These are phyloP conservation scores for Oleoguttula mirabilis DNA, from an alignment of 495 filamentous ascomycete species.

Conservation along the genomic window DNA sequence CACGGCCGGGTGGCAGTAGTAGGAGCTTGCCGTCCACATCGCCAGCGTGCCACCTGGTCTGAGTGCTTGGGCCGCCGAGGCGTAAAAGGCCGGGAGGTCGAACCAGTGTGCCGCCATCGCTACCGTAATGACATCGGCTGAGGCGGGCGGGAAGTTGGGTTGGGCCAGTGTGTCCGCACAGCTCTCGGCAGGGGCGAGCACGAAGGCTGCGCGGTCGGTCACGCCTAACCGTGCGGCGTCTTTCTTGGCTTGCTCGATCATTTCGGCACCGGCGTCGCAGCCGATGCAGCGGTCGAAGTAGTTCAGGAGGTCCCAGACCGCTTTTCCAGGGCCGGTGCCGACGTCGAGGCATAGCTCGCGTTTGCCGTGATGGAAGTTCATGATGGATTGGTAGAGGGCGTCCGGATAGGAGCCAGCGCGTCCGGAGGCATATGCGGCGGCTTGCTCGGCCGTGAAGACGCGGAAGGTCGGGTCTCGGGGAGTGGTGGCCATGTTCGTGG, in stretches of 20 bases:
- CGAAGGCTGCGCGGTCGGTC: slow-evolving; percentile 2
- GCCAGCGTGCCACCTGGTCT: slow-evolving; percentile 46
- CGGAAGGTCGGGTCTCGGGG: slow-evolving; percentile 33
- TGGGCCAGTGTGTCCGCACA: background rate
- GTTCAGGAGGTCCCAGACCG: slow-evolving; percentile 29
- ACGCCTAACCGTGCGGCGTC: background rate
- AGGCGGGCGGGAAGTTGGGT: background rate
- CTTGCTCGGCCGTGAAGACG: slow-evolving; percentile 35
- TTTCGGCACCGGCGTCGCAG: slow-evolving; percentile 40
- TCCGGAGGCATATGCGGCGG: slow-evolving; percentile 32
- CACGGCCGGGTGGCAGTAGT: slow-evolving; percentile 11
- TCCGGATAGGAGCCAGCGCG: slow-evolving; percentile 34
- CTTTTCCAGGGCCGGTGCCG: slow-evolving; percentile 45
- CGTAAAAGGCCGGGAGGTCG: slow-evolving; percentile 50
- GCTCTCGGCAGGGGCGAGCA: background rate
- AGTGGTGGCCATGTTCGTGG: slow-evolving; percentile 8
- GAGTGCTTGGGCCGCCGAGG: slow-evolving; percentile 42
- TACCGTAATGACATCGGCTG: slow-evolving; percentile 9
- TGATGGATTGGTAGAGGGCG: slow-evolving; percentile 36
- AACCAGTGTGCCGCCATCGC: slow-evolving; percentile 44
- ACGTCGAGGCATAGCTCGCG: slow-evolving; percentile 40
- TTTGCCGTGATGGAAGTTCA: slow-evolving; percentile 39
- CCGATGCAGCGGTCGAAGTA: slow-evolving; percentile 40
- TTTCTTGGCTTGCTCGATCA: slow-evolving; percentile 38
- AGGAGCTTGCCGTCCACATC: slow-evolving; percentile 31